Base-by-base conservation (phyloP, 2,329 filamentous ascomycete species). In the Zymoseptoria ardabiliae region DNA sequence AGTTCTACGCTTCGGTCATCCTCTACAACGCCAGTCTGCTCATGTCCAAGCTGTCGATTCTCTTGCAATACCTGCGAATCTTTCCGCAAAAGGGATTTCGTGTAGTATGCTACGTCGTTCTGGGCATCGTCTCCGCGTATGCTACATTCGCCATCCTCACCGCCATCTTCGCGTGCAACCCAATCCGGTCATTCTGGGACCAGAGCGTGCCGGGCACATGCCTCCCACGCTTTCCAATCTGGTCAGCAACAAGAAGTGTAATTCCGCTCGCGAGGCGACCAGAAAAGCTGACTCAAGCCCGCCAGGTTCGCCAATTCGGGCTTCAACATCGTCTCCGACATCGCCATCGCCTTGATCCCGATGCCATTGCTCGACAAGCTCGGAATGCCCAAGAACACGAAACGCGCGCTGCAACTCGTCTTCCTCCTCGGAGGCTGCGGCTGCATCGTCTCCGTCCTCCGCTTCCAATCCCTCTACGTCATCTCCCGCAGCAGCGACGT, bases 51-150 rank as follows among this genome's bases (percentile, higher is more conserved):
- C 61, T 73, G 20, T 72, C 70, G 6, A 79, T 80, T 45, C 66
- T 80, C 3, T 69, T 80, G 56, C 78, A 79, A 61, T 81, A 80
- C 60, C 72, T 77, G 19, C 75, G 76, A n/a, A 73, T 81, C 25
- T 80, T 81, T 57, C 74, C 73, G 8, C 74, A 73, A 5, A 69
- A 66, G 13, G 65, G 64, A 13, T 76, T 76, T 66, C 72, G 74
- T 5, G 62, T 73, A 17, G 59, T 62, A 13, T 65, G 70, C 50
- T 70, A 65, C 20, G 64, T 62, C 11, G 30, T 71, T 4, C 70
- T 74, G 53, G 65, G 57, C 1, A 64, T 74, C 58, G 69, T 74
- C n/a, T 52, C 70, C n/a, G 53, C 62, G 3, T 75, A 73, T 50
- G 68, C 69, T 6, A 55, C 71, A 25, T 71, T 67, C 53, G 65